A percentile compares a stretch with the other conserved stretches of the same genome.
Evolutionary conservation across 2,329 filamentous ascomycete genomes (phyloP).

Genomic region (Hymenoscyphus repandus): DNA sequence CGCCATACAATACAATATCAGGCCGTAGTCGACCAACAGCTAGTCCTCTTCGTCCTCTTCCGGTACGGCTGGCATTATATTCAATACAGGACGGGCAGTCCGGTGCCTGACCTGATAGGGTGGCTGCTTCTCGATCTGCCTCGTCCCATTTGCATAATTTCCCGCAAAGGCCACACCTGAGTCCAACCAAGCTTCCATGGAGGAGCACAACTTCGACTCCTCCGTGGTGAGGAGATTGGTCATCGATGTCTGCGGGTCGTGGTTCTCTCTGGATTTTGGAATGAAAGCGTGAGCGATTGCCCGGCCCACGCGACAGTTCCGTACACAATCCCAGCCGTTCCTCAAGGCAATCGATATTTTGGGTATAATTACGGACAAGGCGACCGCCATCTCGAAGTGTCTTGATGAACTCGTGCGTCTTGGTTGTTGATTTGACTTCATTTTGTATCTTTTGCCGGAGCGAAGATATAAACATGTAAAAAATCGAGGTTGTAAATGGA

Average conservation of each 20-base stretch:
- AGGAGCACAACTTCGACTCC: constrained; percentile 54
- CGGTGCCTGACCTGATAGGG: constrained; percentile 59
- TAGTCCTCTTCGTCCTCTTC: constrained; percentile 60
- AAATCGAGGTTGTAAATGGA: constrained; percentile 61
- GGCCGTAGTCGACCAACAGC: constrained; percentile 64
- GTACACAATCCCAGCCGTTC: constrained; percentile 64
- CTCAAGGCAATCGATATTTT: constrained; percentile 72
- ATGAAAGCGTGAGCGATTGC: constrained; percentile 55
- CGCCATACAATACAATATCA: constrained; percentile 70
- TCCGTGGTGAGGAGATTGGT: constrained; percentile 18
- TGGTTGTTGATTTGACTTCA: constrained; percentile 54
- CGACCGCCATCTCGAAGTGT: constrained; percentile 62
- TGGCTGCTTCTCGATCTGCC: constrained; percentile 36
- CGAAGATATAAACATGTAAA: constrained; percentile 67
- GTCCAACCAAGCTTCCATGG: constrained; percentile 60
- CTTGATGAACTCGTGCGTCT: constrained; percentile 64
- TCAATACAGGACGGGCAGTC: constrained; percentile 61
- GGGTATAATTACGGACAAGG: constrained; percentile 67
- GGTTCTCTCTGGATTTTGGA: constrained; percentile 37
- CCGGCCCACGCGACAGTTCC: constrained; percentile 55
- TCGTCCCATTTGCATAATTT: constrained; percentile 56
- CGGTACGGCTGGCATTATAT: constrained; percentile 56
- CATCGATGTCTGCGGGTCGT: constrained; percentile 31
- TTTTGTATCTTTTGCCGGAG: constrained; percentile 56
- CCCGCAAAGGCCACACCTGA: constrained; percentile 60